Evolutionary conservation across 1,284 basidiomycete species (phyloP).

Genomic region (Sanguinoderma infundibulare): DNA sequence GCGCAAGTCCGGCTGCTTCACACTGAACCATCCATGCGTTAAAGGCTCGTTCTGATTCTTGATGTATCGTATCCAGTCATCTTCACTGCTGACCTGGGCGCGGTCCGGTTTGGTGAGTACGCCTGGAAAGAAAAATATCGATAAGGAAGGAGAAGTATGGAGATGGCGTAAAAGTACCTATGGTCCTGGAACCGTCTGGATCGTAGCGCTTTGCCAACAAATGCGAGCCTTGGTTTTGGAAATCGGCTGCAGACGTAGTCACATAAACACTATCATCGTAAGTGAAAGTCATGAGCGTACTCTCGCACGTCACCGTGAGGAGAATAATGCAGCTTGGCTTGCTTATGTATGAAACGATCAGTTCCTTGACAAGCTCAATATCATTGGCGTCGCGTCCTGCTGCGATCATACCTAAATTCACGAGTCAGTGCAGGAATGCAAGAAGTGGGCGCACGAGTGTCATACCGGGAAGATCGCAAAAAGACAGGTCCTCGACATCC

Average conservation of each 20-base stretch:
- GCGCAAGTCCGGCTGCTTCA: slow-evolving; percentile 69
- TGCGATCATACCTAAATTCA: slow-evolving; percentile 65
- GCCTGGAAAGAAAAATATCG: slow-evolving; percentile 43
- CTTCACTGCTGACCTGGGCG: slow-evolving; percentile 65
- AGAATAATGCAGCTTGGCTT: slow-evolving; percentile 72
- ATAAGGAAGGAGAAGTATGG: background rate
- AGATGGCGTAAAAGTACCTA: slow-evolving; percentile 49
- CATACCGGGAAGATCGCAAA: slow-evolving; percentile 71
- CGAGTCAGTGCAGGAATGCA: background rate
- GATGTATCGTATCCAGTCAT: slow-evolving; percentile 62
- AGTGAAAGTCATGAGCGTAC: slow-evolving; percentile 44
- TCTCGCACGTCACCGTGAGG: slow-evolving; percentile 74
- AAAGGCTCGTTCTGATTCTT: slow-evolving; percentile 57
- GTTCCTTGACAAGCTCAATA: slow-evolving; percentile 62
- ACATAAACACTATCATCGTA: too few species aligned
- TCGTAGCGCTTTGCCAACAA: slow-evolving; percentile 61
- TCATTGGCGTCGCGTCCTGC: slow-evolving; percentile 56
- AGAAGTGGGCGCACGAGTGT: background rate
- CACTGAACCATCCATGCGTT: slow-evolving; percentile 70
- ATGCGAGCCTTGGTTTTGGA: slow-evolving; percentile 76
- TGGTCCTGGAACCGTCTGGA: slow-evolving; percentile 64
- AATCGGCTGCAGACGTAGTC: slow-evolving; percentile 59
- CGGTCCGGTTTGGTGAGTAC: slow-evolving; percentile 85
- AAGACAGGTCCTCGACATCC: slow-evolving; percentile 73
- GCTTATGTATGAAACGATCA: slow-evolving; percentile 59